A percentile compares a stretch with the other conserved stretches of the same genome.
Evolutionary conservation across 768 basidiomycete genomes (phyloP).

Genomic region (Chalciporus piperatus): DNA sequence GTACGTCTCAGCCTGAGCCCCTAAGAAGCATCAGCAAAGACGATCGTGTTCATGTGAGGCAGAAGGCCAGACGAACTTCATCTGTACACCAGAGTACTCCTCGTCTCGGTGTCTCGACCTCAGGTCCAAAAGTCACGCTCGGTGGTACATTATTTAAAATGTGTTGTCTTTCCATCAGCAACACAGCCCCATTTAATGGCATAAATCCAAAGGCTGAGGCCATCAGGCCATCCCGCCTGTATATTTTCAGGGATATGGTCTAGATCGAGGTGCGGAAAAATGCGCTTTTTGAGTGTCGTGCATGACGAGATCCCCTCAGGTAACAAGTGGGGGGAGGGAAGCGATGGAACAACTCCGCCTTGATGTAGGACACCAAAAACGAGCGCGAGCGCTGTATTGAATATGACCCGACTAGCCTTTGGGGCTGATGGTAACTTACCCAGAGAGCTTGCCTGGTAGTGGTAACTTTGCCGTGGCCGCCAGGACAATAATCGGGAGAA

Average conservation of each 20-base stretch:
- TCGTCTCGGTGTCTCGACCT: too few relatives aligned
- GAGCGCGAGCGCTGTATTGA: conserved; percentile 27
- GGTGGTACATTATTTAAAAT: conserved; percentile 7
- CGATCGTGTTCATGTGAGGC: too few relatives aligned
- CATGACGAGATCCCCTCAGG: conserved; percentile 18
- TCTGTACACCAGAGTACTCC: too few relatives aligned
- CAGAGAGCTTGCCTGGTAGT: conserved; percentile 28
- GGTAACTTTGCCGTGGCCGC: conserved; percentile 24
- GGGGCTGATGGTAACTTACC: conserved; percentile 19
- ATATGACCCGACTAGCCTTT: conserved; percentile 28
- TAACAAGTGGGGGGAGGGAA: conserved; percentile 32
- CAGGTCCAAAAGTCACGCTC: not conserved
- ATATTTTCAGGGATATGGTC: conserved; percentile 35
- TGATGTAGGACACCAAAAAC: conserved; percentile 40
- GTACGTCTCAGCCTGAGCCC: too few relatives aligned
- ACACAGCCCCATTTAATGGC: conserved; percentile 15
- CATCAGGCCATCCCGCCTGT: conserved; percentile 26
- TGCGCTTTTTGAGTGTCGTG: conserved; percentile 17
- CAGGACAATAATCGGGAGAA: conserved; percentile 33
- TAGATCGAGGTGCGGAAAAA: conserved; percentile 38
- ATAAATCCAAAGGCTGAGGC: conserved; percentile 34
- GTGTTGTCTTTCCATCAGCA: not conserved
- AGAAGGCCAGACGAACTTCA: too few relatives aligned
- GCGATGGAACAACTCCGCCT: conserved; percentile 40
- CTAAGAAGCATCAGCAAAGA: too few relatives aligned